Evolutionary conservation across 805 yeast species (phyloP).

Genomic region (Schwanniomyces yamadae): DNA sequence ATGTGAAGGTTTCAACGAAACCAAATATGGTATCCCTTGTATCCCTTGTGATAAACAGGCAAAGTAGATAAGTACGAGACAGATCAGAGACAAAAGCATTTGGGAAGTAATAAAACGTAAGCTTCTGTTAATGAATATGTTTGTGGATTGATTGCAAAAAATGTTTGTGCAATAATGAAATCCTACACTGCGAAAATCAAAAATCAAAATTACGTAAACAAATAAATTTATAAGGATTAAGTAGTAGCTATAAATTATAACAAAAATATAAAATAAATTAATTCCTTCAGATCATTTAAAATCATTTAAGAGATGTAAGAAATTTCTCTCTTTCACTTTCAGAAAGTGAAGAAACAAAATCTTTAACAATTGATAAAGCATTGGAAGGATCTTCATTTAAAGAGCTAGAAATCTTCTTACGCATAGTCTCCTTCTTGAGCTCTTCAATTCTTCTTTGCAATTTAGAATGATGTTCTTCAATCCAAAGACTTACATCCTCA

Average conservation of each 20-base stretch:
- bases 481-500: conserved; percentile 77
- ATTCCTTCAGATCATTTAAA: no score
- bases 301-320: conserved; percentile 22
- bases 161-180: background rate
- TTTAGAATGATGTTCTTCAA: conserved; percentile 70
- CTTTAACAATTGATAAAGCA: conserved; percentile 35
- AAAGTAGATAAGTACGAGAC: background rate
- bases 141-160: conserved; percentile 5
- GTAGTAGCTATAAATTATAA: background rate
- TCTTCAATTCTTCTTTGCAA: conserved; percentile 61
- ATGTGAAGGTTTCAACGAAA: conserved; percentile 51
- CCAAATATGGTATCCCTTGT: conserved; percentile 34
- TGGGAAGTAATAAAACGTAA: no score
- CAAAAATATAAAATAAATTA: background rate
- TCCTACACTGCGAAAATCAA: background rate
- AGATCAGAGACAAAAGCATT: background rate
- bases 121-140: background rate
- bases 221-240: background rate
- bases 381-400: conserved; percentile 31
- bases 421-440: conserved; percentile 64
- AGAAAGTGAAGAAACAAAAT: conserved; percentile 31
- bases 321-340: conserved; percentile 33
- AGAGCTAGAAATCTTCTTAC: conserved; percentile 60
- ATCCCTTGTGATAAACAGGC: no score
- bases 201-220: background rate